These are phyloP conservation scores for Podosphaera fusca DNA, from an alignment of 2,329 filamentous ascomycete genomes.

Conservation along the genomic window DNA sequence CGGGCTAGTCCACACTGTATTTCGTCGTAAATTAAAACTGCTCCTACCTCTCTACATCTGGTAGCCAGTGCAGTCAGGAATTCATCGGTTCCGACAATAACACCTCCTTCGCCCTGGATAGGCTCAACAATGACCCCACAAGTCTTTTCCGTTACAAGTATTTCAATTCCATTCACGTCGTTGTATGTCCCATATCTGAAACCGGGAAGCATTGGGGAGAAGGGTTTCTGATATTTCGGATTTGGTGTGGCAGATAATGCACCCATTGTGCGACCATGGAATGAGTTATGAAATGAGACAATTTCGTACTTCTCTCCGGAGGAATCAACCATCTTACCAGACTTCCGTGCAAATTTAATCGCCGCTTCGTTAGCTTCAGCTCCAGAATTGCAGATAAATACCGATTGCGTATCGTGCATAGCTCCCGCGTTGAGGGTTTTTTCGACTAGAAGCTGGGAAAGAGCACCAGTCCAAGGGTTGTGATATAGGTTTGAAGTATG, in stretches of 20 bases:
- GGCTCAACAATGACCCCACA: constrained; percentile 93
- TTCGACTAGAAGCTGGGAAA: constrained; percentile 67
- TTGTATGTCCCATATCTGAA: constrained; percentile 78
- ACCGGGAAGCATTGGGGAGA: constrained; percentile 84
- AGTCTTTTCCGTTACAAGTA: constrained; percentile 60
- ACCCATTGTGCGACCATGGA: constrained; percentile 94
- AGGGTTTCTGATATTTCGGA: constrained; percentile 90
- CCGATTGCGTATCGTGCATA: constrained; percentile 58
- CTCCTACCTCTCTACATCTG: constrained; percentile 67
- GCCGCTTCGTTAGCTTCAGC: constrained; percentile 95
- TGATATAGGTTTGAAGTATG: constrained; percentile 95
- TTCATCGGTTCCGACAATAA: constrained; percentile 59
- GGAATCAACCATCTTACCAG: constrained; percentile 52
- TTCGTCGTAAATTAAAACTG: constrained; percentile 83
- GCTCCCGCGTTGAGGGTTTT: constrained; percentile 56
- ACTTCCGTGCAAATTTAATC: constrained; percentile 89
- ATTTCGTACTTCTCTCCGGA: constrained; percentile 57
- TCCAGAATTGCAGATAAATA: constrained; percentile 91
- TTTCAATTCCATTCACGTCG: constrained; percentile 46
- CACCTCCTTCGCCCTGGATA: constrained; percentile 89
- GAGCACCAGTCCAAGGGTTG: constrained; percentile 79
- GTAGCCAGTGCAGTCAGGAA: constrained; percentile 68
- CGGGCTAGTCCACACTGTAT: constrained; percentile 85
- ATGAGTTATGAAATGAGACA: constrained; percentile 76
- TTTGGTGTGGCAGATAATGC: constrained; percentile 89